Evolutionary conservation across 352 stramenopile genomes (phyloP).

Genomic region (Phytophthora aleatoria): DNA sequence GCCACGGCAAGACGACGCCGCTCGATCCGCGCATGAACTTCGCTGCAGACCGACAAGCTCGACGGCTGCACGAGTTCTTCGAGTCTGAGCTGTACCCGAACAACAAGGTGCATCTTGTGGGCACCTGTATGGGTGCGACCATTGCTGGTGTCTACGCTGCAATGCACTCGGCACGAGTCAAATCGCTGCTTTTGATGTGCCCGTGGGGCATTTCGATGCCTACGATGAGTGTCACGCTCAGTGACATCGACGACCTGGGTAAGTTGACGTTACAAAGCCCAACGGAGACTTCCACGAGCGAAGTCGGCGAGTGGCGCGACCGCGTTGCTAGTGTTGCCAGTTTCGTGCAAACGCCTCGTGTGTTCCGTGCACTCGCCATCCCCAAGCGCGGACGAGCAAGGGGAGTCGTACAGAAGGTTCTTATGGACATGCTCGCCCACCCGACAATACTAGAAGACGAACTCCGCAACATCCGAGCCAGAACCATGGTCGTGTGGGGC

Average conservation of each 20-base stretch:
- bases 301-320: conserved; percentile 34
- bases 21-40: conserved; percentile 52
- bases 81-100: conserved; percentile 48
- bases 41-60: conserved; percentile 49
- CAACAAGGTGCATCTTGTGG: conserved; percentile 68
- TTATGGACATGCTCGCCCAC: conserved; percentile 59
- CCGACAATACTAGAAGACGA: conserved; percentile 64
- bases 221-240: conserved; percentile 58
- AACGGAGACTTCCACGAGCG: conserved; percentile 52
- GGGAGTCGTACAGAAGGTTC: conserved; percentile 57
- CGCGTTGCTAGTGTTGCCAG: conserved; percentile 26
- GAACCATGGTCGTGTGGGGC: conserved; percentile 70
- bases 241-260: conserved; percentile 52
- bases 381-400: conserved; percentile 33
- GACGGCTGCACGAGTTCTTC: conserved; percentile 63
- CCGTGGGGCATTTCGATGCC: conserved; percentile 68
- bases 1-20: conserved; percentile 63
- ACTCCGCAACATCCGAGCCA: conserved; percentile 52
- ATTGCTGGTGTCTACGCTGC: conserved; percentile 69
- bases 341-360: conserved; percentile 29
- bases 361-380: conserved; percentile 34
- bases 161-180: conserved; percentile 59
- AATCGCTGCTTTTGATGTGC: conserved; percentile 68
- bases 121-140: conserved; percentile 75
- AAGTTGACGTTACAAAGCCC: conserved; percentile 56